Evolutionary conservation across 352 stramenopile species (phyloP), one percentile per base, ranked within the genome.

Genomic region (Phytophthora niederhauseri): DNA sequence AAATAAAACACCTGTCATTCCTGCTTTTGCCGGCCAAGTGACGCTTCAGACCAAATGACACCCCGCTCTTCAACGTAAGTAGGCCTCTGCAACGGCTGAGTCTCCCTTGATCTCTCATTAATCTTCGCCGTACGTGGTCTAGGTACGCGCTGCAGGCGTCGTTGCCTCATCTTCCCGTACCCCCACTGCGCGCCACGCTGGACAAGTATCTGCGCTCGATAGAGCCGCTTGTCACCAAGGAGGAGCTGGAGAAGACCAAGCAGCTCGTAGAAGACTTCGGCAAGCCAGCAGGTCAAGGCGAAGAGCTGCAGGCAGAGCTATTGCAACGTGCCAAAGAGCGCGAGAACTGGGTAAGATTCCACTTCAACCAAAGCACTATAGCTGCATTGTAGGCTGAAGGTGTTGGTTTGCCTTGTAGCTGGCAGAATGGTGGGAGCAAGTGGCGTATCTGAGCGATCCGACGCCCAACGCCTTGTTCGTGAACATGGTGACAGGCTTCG

Each of bases 401-500:
- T 26, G 28, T n/a, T 31, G 19, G 7, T 58, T 50, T 6, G 12
- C 15, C 36, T 26, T 52, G 52, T 68, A 93, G 83, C 61, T 93
- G 22, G 81, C 97, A 57, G 75, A 97, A 49, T 99, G 95, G 95
- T 98, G 94, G 94, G 97, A 98, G 71, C 88, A 96, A 58, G 73
- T 91, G 31, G 93, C 90, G 52, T 92, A 92, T 61, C 56, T 90
- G 46, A 90, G 79, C 60, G 82, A 89, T 51, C 82, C 78, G 17
- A 88, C 84, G 49, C 73, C 96, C 61, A 97, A 98, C 72, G 91
- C 92, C 1, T 76, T 98, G 26, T 95, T 96, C 41, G 89, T 98
- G 64, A 98, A 98, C 72, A 97, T 99, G 72, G 91, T 93, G 28
- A 98, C 98, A 63, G 98, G 97, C 70, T 98, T 98, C 68, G 91